Evolutionary conservation across 2,329 filamentous ascomycete genomes (phyloP), one percentile per base, ranked within the genome.

Genomic region (Colletotrichum acutatum): DNA sequence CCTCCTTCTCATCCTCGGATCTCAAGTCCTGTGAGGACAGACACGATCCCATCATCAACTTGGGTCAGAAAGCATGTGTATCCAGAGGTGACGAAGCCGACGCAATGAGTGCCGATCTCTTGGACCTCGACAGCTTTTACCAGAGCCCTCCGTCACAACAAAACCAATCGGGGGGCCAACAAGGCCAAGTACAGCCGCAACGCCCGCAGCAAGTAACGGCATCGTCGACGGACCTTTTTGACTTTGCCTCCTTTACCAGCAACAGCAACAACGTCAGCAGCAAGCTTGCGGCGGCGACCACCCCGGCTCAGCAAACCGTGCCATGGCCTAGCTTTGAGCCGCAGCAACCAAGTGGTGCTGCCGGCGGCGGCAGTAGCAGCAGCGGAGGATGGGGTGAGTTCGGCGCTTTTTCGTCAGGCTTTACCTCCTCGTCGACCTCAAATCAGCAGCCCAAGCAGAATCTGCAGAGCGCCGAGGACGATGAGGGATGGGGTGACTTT

Each of bases 401-500:
- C 37, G 52, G 71, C 24, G 67, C 66, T 26, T 66, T 74, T 26
- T 64, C 68, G 76, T 65, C 67, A 2, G 67, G 60, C 19, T 66
- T 42, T 71, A 72, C 19, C 56, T 75, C 57, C 42, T 78, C 16
- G 71, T 62, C 37, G 32, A 28, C 37, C 3, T 49, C 78, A 78
- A 59, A 75, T 62, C 78, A 46, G 78, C 74, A 26, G 46, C 56
- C 61, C 14, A 70, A 61, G 56, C 61, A 61, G 42, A 16, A 32
- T 19, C 57, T 59, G 16, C 57, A 62, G n/a, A n/a, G 42, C 24
- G 82, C 84, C 6, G 89, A 88, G 3, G 88, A 91, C 8, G 90
- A 92, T 67, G 90, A 92, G 77, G 89, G 86, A 32, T 93, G 91
- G 88, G 91, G 91, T 0, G 91, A 93, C 68, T 93, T 93, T 77